Percentiles rank a stretch among this genome's conserved stretches.
These are phyloP conservation scores for Volvariella volvacea DNA, from an alignment of 1,284 basidiomycete species.

Conservation along the genomic window DNA sequence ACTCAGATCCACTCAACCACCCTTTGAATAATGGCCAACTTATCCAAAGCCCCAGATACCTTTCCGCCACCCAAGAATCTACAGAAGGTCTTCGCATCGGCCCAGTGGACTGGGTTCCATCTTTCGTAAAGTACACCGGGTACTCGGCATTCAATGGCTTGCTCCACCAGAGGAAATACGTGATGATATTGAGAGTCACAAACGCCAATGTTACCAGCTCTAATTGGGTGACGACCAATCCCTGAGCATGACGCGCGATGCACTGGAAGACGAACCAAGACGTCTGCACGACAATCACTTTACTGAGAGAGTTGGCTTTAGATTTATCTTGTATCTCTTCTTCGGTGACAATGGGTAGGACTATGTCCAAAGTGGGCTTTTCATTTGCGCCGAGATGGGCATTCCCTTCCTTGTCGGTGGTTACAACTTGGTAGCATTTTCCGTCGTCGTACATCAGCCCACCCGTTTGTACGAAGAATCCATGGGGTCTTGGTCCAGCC, in stretches of 20 bases:
- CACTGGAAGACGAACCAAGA: constrained; percentile 24
- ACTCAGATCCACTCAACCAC: too few species aligned
- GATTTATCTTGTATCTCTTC: constrained; percentile 27
- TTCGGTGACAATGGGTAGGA: constrained; percentile 15
- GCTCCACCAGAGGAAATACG: too few species aligned
- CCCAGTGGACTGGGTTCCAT: too few species aligned
- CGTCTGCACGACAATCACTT: constrained; percentile 24
- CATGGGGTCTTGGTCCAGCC: constrained; percentile 22
- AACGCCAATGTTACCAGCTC: constrained; percentile 27
- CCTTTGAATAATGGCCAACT: too few species aligned
- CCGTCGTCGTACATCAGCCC: constrained; percentile 17
- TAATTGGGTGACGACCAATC: constrained; percentile 21
- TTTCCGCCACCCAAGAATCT: too few species aligned
- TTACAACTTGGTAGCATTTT: constrained; percentile 10
- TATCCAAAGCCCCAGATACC: too few species aligned
- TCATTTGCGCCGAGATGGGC: constrained; percentile 8
- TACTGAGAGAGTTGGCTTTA: constrained; percentile 27
- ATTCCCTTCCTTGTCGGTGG: constrained; percentile 10
- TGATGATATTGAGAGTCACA: too few species aligned
- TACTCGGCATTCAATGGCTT: too few species aligned
- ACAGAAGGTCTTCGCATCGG: too few species aligned
- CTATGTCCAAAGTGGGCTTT: constrained; percentile 9
- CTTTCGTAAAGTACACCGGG: too few species aligned
- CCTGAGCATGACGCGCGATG: constrained; percentile 15
- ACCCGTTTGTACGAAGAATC: constrained; percentile 23